Conservation (phyloP, 78 protist genomes). For the Pirum gemmata region DNA sequence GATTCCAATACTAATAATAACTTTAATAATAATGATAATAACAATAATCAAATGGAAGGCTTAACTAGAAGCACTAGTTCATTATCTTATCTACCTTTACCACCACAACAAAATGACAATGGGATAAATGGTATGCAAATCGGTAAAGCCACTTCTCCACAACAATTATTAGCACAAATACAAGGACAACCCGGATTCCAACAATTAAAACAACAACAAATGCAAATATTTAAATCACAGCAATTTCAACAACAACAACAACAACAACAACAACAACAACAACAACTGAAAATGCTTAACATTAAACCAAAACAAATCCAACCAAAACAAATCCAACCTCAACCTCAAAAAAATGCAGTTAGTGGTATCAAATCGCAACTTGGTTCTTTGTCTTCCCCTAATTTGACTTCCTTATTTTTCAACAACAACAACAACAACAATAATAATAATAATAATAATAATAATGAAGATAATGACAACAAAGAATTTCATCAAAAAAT, state of each 20-base stretch:
- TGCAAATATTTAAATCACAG: neutral
- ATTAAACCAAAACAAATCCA: neutral
- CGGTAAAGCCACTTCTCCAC: neutral
- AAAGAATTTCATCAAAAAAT: no score
- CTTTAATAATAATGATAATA: neutral
- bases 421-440: neutral
- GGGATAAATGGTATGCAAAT: no score
- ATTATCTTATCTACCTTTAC: neutral
- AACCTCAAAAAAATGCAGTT: neutral
- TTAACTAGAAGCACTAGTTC: neutral
- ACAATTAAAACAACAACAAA: neutral
- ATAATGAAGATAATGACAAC: neutral
- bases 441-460: neutral
- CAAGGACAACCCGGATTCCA: neutral
- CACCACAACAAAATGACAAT: neutral
- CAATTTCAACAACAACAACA: neutral
- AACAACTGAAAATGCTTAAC: neutral
- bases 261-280: neutral
- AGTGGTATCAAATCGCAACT: no score
- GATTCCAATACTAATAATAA: no score
- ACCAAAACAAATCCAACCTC: neutral
- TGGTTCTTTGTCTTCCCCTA: no score
- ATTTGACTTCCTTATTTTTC: no score
- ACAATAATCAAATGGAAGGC: neutral
- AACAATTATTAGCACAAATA: no score